Evolutionary conservation across 169 alveolate genomes (phyloP).

Genomic region (Blepharisma undulans): DNA sequence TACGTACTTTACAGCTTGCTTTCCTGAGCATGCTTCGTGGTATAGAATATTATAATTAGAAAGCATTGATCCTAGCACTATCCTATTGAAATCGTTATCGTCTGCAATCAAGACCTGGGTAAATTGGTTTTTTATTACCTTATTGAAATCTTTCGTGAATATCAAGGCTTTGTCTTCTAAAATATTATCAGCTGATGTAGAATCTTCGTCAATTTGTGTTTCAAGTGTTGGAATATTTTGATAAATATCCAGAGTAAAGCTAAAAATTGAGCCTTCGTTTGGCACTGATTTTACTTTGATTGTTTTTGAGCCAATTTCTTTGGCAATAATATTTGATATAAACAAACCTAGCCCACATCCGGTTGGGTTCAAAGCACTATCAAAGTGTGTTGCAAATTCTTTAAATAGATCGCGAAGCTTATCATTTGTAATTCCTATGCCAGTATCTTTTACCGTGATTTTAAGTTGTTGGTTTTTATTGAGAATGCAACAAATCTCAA

Average conservation of each 20-base stretch:
- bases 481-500: background rate
- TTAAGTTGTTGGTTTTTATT: background rate
- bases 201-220: background rate
- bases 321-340: background rate
- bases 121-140: background rate
- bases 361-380: background rate
- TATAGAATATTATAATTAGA: background rate
- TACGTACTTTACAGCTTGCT: conserved; percentile 20
- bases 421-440: conserved; percentile 19
- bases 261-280: conserved; percentile 25
- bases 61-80: background rate
- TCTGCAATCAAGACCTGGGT: conserved; percentile 16
- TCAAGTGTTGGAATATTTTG: background rate
- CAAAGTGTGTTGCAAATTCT: background rate
- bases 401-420: background rate
- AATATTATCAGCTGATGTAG: background rate
- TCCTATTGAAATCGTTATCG: conserved; percentile 26
- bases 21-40: background rate
- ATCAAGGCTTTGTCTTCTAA: background rate
- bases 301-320: background rate
- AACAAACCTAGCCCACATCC: conserved; percentile 28
- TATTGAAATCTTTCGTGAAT: background rate
- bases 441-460: conserved; percentile 33
- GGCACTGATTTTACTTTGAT: background rate
- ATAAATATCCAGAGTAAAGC: background rate